phyloP scores from a whole-genome alignment of 192 early-diverging fungal species.

The Coemansia sp. region DNA sequence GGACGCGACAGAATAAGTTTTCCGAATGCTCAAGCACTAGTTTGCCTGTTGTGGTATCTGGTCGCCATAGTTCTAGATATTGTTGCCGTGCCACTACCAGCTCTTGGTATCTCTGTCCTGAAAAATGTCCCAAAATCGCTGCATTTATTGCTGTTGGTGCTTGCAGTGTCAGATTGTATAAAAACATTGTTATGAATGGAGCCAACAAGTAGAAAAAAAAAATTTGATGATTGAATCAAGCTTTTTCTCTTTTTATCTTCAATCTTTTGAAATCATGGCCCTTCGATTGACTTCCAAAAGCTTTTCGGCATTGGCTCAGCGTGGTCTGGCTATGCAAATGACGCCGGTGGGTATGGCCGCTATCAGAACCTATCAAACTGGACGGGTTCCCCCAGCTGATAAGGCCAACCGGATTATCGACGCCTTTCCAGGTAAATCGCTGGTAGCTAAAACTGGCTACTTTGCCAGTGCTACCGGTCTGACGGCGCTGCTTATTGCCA shows the following conservation, averaged over 20 bases:
- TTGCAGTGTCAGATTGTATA: slow-evolving; percentile 91
- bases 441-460: slow-evolving; percentile 85
- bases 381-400: slow-evolving; percentile 56
- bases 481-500: slow-evolving; percentile 85
- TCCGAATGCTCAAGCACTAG: slow-evolving; percentile 67
- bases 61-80: slow-evolving; percentile 76
- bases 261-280: slow-evolving; percentile 22
- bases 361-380: slow-evolving; percentile 38
- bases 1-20: slow-evolving; percentile 83
- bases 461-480: slow-evolving; percentile 79
- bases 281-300: slow-evolving; percentile 46
- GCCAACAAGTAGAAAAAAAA: not conserved
- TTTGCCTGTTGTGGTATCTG: slow-evolving; percentile 79
- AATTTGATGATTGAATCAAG: not conserved
- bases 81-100: slow-evolving; percentile 66
- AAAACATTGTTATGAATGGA: slow-evolving; percentile 24
- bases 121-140: slow-evolving; percentile 86
- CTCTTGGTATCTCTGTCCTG: slow-evolving; percentile 88
- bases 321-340: slow-evolving; percentile 45
- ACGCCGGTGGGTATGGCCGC: slow-evolving; percentile 43
- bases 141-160: slow-evolving; percentile 73
- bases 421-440: slow-evolving; percentile 83
- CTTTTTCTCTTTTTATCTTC: slow-evolving; percentile 2
- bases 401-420: slow-evolving; percentile 92
- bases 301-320: slow-evolving; percentile 48